phyloP scores from a whole-genome alignment of 768 basidiomycete genomes.

The Mycena galopus region DNA sequence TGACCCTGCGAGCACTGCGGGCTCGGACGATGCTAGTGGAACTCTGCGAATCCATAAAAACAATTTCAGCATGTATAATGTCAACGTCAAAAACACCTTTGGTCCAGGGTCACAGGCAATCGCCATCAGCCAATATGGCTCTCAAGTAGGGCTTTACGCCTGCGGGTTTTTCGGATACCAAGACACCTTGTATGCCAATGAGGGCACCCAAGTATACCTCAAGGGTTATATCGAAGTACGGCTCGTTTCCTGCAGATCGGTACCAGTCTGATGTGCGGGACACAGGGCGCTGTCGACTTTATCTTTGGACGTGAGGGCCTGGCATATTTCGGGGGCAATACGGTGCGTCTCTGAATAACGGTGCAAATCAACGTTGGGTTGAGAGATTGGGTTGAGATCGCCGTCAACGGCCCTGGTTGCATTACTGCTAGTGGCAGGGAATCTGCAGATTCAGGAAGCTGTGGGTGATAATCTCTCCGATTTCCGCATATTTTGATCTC shows the following conservation, averaged over 20 bases:
- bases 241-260: background rate
- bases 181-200: constrained; percentile 60
- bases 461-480: constrained; percentile 44
- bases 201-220: constrained; percentile 63
- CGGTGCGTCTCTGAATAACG: no score
- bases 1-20: constrained; percentile 50
- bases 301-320: constrained; percentile 59
- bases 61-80: constrained; percentile 63
- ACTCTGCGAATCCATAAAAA: constrained; percentile 63
- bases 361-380: no score
- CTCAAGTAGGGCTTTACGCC: constrained; percentile 57
- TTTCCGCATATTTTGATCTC: background rate
- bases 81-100: constrained; percentile 62
- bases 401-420: constrained; percentile 56
- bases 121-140: constrained; percentile 64
- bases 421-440: constrained; percentile 64
- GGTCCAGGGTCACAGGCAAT: constrained; percentile 62
- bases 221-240: constrained; percentile 61
- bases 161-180: constrained; percentile 63
- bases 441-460: constrained; percentile 59
- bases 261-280: background rate
- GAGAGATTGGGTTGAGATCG: no score
- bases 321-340: constrained; percentile 64
- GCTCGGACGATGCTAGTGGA: constrained; percentile 62
- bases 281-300: constrained; percentile 63